Base-by-base conservation (phyloP, 371 early-diverging fungal genomes). In the Mortierella sp. region DNA sequence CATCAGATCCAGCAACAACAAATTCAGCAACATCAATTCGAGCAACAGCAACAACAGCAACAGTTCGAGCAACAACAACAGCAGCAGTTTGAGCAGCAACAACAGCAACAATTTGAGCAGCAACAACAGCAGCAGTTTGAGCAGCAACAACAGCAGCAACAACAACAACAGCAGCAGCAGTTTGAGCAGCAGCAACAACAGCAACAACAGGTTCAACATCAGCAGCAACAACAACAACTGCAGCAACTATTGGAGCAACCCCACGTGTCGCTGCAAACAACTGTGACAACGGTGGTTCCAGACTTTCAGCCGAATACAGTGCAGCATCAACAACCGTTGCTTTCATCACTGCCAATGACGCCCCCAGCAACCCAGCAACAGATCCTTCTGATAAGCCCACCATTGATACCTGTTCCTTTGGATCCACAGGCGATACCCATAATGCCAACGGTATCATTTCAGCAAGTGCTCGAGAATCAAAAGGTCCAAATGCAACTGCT, bases 221-320 rank as follows among this genome's bases (percentile, higher is more conserved):
- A n/a, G n/a, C n/a, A n/a, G n/a, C n/a, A n/a, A n/a, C n/a, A n/a
- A 19, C 70, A 60, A 21, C 60, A 63, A 0, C 41, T 59, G 34
- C 64, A 64, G 14, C 71, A 71, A 21, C 46, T 69, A 58, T 38
- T 62, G 58, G 63, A 62, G 19, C 69, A 52, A 39, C 47, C 64
- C 6, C 64, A 60, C 19, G 46, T 64, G 30, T 54, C 60, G n/a
- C 48, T 64, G 14, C 64, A 64, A 39, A 18, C 59, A 9, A 64
- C 28, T 30, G 30, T 47, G 26, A 12, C 49, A 14, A 39, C 65
- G 54, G 23, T 55, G 9, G 57, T 48, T 3, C 65, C 59, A 42
- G 60, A 50, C 19, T 64, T 54, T 46, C 71, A 59, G 30, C 28
- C 61, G 0, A 58, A 45, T 38, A 59, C 63, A 30, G 48, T 39